These are phyloP conservation scores for Colletotrichum sp. DNA, from an alignment of 2,329 filamentous ascomycete species.

Conservation along the genomic window DNA sequence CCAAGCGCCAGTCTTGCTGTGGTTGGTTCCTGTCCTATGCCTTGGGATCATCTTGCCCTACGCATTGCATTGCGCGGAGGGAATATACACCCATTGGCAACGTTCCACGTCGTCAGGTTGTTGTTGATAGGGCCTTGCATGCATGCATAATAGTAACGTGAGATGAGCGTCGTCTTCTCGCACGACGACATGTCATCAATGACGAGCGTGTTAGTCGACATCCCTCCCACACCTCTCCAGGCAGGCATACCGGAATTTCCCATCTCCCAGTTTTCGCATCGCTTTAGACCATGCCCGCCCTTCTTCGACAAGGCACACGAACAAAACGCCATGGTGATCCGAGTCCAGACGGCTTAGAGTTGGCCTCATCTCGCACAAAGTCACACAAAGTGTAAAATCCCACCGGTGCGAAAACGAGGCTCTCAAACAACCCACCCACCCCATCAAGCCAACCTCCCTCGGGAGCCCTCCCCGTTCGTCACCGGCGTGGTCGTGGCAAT, in stretches of 20 bases:
- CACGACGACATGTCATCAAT: not conserved
- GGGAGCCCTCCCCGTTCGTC: not conserved
- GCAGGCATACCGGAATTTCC: not conserved
- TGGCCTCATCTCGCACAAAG: not conserved
- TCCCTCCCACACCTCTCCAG: not conserved
- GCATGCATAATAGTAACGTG: not conserved
- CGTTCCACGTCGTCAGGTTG: not conserved
- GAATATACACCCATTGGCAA: not conserved
- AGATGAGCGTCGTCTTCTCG: not conserved
- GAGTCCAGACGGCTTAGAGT: not conserved
- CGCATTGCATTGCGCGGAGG: not conserved
- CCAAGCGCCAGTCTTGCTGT: not conserved
- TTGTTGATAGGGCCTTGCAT: not conserved
- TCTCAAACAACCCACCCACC: not conserved
- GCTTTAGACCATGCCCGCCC: too few species aligned
- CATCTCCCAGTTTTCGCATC: not conserved
- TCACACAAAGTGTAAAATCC: not conserved
- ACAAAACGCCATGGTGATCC: not conserved
- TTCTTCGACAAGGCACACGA: not conserved
- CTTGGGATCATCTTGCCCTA: not conserved
- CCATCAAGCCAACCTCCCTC: not conserved
- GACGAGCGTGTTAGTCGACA: not conserved
- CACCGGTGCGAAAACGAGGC: not conserved
- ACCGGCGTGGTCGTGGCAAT: not conserved
- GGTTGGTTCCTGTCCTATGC: not conserved